Evolutionary conservation across 1,284 basidiomycete species (phyloP).

Genomic region (Melampsora americana): DNA sequence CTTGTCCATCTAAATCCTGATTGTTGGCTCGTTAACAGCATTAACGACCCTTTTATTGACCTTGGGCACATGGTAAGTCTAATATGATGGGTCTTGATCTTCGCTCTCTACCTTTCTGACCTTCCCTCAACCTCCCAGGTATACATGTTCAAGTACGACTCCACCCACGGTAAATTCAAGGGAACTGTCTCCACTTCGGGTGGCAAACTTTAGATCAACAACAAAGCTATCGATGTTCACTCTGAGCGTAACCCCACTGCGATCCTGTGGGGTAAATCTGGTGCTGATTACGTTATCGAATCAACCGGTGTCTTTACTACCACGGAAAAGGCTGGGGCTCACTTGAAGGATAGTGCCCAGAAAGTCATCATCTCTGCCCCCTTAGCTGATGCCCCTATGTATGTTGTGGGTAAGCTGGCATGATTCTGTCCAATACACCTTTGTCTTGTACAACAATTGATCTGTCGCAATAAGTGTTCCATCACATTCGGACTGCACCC

Average conservation of each 20-base stretch:
- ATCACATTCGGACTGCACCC: no score
- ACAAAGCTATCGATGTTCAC: slow-evolving; percentile 74
- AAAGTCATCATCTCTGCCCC: slow-evolving; percentile 99
- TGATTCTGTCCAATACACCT: not conserved
- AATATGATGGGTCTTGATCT: slow-evolving; percentile 44
- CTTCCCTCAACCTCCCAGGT: slow-evolving; percentile 59
- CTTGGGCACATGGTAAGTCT: slow-evolving; percentile 82
- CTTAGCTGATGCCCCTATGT: slow-evolving; percentile 96
- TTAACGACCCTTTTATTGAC: slow-evolving; percentile 79
- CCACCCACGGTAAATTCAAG: slow-evolving; percentile 93
- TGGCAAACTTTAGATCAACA: slow-evolving; percentile 84
- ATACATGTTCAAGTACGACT: slow-evolving; percentile 99
- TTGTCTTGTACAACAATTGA: slow-evolving; percentile 64
- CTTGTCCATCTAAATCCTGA: not conserved
- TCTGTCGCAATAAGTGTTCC: not conserved
- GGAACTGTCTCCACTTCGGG: slow-evolving; percentile 78
- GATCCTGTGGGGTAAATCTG: slow-evolving; percentile 78
- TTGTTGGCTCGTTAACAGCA: slow-evolving; percentile 47
- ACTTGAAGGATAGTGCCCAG: slow-evolving; percentile 99
- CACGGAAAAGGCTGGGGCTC: slow-evolving; percentile 75
- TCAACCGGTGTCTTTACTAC: slow-evolving; percentile 99
- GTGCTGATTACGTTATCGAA: slow-evolving; percentile 93
- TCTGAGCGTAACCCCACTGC: slow-evolving; percentile 80
- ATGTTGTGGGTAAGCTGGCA: slow-evolving; percentile 53
- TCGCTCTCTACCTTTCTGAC: not conserved